Evolutionary conservation across 495 filamentous ascomycete species (phyloP).

Genomic region (Parathielavia appendiculata): DNA sequence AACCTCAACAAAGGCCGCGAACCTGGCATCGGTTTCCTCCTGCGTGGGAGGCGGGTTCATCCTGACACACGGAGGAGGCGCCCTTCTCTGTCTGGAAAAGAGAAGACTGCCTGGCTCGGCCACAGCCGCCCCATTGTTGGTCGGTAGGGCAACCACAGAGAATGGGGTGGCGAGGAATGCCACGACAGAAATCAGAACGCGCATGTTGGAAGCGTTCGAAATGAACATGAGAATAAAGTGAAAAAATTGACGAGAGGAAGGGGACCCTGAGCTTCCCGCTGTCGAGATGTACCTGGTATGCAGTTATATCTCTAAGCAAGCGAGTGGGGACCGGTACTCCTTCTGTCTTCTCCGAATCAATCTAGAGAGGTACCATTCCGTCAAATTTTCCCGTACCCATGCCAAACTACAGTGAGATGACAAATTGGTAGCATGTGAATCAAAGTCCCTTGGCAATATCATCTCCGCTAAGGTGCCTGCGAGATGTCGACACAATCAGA

Average conservation of each 20-base stretch:
- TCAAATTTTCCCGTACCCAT: constrained; percentile 8
- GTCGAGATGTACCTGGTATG: not conserved
- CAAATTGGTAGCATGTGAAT: not conserved
- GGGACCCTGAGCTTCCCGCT: not conserved
- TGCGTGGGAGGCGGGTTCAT: constrained; percentile 20
- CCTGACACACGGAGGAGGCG: constrained; percentile 14
- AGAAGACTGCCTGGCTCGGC: constrained; percentile 11
- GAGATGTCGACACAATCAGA: no score
- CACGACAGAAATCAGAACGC: not conserved
- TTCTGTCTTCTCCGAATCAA: constrained; percentile 1
- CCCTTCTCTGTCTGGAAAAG: not conserved
- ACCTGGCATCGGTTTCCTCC: constrained; percentile 27
- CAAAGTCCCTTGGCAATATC: not conserved
- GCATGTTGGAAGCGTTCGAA: not conserved
- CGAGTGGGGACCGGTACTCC: not conserved
- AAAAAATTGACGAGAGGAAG: not conserved
- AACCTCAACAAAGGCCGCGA: constrained; percentile 31
- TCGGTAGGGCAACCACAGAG: constrained; percentile 3
- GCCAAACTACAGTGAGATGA: not conserved
- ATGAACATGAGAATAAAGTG: no score
- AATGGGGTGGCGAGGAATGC: not conserved
- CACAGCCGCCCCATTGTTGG: constrained; percentile 20
- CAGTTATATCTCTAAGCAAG: not conserved
- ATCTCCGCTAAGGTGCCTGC: no score
- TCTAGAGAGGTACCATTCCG: constrained; percentile 16